Evolutionary conservation across 495 filamentous ascomycete genomes (phyloP).

Genomic region (Hamigera avellanea): DNA sequence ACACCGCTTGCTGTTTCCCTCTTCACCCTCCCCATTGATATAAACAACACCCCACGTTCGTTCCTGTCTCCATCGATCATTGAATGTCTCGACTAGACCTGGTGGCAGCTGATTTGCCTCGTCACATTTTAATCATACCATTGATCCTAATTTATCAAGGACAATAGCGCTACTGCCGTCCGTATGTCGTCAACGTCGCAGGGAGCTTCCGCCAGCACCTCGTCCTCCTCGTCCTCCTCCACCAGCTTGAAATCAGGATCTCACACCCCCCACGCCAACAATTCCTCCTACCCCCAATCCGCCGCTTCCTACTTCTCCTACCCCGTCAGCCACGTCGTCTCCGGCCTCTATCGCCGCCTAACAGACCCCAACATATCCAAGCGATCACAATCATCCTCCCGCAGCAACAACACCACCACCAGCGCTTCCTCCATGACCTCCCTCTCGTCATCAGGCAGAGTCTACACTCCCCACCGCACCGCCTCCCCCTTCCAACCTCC

Average conservation of each 20-base stretch:
- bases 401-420: slow-evolving; percentile 7
- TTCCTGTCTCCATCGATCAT: no score
- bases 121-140: no score
- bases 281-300: slow-evolving; percentile 18
- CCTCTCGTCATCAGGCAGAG: slow-evolving; percentile 9
- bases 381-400: slow-evolving; percentile 9
- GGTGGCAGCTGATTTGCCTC: no score
- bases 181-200: slow-evolving; percentile 3
- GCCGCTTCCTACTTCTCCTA: slow-evolving; percentile 42
- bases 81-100: no score
- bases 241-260: slow-evolving; percentile 22
- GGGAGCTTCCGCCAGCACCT: slow-evolving; percentile 9
- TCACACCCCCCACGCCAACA: slow-evolving; percentile 18
- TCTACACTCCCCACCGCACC: slow-evolving; percentile 40
- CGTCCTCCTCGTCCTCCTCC: slow-evolving; percentile 8
- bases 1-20: no score
- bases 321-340: slow-evolving; percentile 42
- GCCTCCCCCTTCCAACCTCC: slow-evolving; percentile 51
- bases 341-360: slow-evolving; percentile 39
- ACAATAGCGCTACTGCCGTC: neutral
- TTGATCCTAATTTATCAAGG: neutral
- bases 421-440: slow-evolving; percentile 13
- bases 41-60: no score
- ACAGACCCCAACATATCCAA: slow-evolving; percentile 27
- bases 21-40: no score